phyloP scores from a whole-genome alignment of 371 early-diverging fungal species.

The Mucor racemosus region DNA sequence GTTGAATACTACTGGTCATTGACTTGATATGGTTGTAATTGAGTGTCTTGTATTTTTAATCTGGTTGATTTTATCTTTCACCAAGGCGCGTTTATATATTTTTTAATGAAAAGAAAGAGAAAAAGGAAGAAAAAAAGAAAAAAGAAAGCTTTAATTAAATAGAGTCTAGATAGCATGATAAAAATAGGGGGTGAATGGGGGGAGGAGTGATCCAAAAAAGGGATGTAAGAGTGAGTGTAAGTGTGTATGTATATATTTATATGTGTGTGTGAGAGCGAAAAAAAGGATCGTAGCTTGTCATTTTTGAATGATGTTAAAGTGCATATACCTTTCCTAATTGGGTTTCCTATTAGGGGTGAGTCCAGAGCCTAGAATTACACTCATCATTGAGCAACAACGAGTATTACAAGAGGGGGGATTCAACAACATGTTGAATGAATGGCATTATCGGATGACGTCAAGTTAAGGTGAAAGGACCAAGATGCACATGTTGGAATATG shows the following conservation, averaged over 20 bases:
- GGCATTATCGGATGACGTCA: conserved; percentile 2
- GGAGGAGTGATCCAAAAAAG: conserved; percentile 7
- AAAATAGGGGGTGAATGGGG: conserved; percentile 9
- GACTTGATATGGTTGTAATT: background rate
- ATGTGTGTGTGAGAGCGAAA: background rate
- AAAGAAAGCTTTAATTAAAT: conserved; percentile 8
- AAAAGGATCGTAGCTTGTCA: conserved; percentile 22
- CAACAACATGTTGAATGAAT: conserved; percentile 4
- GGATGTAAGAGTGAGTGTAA: background rate
- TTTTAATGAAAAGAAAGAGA: background rate
- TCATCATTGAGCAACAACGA: conserved; percentile 5
- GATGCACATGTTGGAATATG: background rate
- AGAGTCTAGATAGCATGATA: conserved; percentile 7
- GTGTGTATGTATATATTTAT: background rate
- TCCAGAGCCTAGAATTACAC: conserved; percentile 9
- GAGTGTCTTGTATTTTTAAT: background rate
- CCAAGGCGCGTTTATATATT: conserved; percentile 10
- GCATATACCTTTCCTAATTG: conserved; percentile 14
- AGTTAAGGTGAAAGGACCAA: background rate
- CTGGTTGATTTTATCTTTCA: background rate
- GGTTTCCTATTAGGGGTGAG: background rate
- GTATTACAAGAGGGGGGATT: background rate
- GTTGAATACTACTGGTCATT: background rate
- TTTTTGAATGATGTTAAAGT: conserved; percentile 17
- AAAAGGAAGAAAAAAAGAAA: background rate